phyloP scores from a whole-genome alignment of 2,329 filamentous ascomycete species.

The Ploettnerulaceae sp. region DNA sequence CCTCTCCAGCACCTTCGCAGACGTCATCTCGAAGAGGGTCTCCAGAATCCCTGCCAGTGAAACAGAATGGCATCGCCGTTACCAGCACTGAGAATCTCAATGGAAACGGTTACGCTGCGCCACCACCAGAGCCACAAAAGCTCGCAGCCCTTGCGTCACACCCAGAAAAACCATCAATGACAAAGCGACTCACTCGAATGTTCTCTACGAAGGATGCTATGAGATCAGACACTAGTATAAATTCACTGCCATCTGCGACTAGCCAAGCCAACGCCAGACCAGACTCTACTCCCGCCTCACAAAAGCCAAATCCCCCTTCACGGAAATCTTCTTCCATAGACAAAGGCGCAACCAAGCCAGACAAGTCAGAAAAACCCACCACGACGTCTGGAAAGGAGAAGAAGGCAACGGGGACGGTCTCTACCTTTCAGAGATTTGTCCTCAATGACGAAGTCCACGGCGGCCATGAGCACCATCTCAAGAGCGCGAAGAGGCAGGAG shows the following conservation, averaged over 20 bases:
- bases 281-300: slow-evolving; percentile 24
- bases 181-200: slow-evolving; percentile 60
- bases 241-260: slow-evolving; percentile 18
- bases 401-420: slow-evolving; percentile 21
- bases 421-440: slow-evolving; percentile 44
- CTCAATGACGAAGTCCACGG: slow-evolving; percentile 51
- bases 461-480: slow-evolving; percentile 81
- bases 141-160: slow-evolving; percentile 17
- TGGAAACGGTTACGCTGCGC: slow-evolving; percentile 30
- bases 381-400: slow-evolving; percentile 30
- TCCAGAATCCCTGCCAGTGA: slow-evolving; percentile 23
- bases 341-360: slow-evolving; percentile 32
- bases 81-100: slow-evolving; percentile 29
- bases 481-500: slow-evolving; percentile 86
- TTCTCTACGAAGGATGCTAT: slow-evolving; percentile 53
- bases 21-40: slow-evolving; percentile 27
- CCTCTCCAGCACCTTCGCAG: slow-evolving; percentile 27
- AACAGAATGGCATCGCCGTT: slow-evolving; percentile 23
- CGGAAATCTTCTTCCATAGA: slow-evolving; percentile 44
- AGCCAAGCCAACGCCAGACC: slow-evolving; percentile 32
- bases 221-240: slow-evolving; percentile 26
- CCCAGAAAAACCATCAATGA: slow-evolving; percentile 54
- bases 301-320: slow-evolving; percentile 37
- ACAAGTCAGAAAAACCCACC: slow-evolving; percentile 31
- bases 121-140: slow-evolving; percentile 29